Percentiles rank a stretch among this genome's conserved stretches.
phyloP scores from a whole-genome alignment of 2,329 filamentous ascomycete genomes.

The Neobulgaria alba region DNA sequence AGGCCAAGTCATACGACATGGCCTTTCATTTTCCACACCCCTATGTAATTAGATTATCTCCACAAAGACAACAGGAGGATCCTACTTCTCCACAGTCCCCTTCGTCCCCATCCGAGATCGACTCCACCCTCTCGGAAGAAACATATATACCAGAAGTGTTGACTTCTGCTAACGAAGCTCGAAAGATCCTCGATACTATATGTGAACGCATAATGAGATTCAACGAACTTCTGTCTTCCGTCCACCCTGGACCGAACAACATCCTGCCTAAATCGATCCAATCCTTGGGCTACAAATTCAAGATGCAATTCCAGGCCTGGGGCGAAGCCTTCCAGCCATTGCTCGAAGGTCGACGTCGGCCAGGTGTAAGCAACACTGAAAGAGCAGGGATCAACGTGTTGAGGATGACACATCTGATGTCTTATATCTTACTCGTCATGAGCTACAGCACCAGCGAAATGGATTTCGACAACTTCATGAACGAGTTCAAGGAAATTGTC shows the following conservation, averaged over 20 bases:
- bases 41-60: slow-evolving; percentile 46
- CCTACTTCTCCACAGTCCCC: slow-evolving; percentile 22
- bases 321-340: slow-evolving; percentile 47
- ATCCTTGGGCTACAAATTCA: slow-evolving; percentile 33
- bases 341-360: slow-evolving; percentile 38
- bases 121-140: slow-evolving; percentile 15
- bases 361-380: slow-evolving; percentile 41
- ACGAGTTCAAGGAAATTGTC: slow-evolving; percentile 46
- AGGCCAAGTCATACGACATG: slow-evolving; percentile 61
- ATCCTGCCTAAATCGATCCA: slow-evolving; percentile 33
- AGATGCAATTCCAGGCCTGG: slow-evolving; percentile 45
- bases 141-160: slow-evolving; percentile 32
- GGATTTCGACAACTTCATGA: slow-evolving; percentile 46
- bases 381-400: slow-evolving; percentile 52
- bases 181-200: slow-evolving; percentile 47
- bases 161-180: slow-evolving; percentile 43
- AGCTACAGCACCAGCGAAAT: slow-evolving; percentile 51
- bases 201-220: slow-evolving; percentile 50
- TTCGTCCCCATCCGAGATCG: slow-evolving; percentile 36
- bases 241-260: slow-evolving; percentile 36
- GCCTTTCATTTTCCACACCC: slow-evolving; percentile 58
- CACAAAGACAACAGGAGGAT: slow-evolving; percentile 16
- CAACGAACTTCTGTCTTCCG: slow-evolving; percentile 44
- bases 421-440: slow-evolving; percentile 48
- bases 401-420: slow-evolving; percentile 55